phyloP scores from a whole-genome alignment of 371 early-diverging fungal genomes.

The Circinella umbellata region DNA sequence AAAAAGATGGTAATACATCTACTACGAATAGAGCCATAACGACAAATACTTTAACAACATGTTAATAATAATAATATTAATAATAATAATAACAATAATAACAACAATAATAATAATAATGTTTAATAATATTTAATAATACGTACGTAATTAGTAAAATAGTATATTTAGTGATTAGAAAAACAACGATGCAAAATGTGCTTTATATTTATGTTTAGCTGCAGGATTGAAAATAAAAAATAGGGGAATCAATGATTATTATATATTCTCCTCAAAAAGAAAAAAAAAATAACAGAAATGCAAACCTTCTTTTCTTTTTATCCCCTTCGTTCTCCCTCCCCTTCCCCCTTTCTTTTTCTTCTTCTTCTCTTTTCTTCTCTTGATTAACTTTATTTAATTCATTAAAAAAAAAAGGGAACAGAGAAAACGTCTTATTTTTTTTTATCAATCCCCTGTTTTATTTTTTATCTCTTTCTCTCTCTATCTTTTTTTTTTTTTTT shows the following conservation, averaged over 20 bases:
- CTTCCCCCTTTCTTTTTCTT: conserved; percentile 1
- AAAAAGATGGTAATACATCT: not conserved
- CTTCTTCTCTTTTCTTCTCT: conserved; percentile 12
- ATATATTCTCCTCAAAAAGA: not conserved
- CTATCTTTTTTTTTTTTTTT: not conserved
- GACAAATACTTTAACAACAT: not conserved
- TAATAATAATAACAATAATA: not conserved
- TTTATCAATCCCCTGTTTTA: conserved; percentile 1
- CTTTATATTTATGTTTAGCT: not conserved
- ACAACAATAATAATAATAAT: not conserved
- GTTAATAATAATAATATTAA: not conserved
- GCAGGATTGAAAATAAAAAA: not conserved
- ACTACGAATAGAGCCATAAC: not conserved
- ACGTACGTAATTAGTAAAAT: not conserved
- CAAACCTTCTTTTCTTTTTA: conserved; percentile 3
- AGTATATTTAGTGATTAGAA: conserved; percentile 1
- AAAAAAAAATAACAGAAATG: conserved; percentile 1
- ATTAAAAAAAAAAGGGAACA: too few relatives aligned
- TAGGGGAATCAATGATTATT: not conserved
- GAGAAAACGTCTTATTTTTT: not conserved
- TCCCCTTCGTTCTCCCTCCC: conserved; percentile 5
- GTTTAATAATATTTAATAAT: not conserved
- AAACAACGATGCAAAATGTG: not conserved
- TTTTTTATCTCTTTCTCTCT: conserved; percentile 15
- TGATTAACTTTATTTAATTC: not conserved